These are phyloP conservation scores for Oxytropis ochrocephala DNA, from an alignment of 306 rosid species.

Conservation along the genomic window DNA sequence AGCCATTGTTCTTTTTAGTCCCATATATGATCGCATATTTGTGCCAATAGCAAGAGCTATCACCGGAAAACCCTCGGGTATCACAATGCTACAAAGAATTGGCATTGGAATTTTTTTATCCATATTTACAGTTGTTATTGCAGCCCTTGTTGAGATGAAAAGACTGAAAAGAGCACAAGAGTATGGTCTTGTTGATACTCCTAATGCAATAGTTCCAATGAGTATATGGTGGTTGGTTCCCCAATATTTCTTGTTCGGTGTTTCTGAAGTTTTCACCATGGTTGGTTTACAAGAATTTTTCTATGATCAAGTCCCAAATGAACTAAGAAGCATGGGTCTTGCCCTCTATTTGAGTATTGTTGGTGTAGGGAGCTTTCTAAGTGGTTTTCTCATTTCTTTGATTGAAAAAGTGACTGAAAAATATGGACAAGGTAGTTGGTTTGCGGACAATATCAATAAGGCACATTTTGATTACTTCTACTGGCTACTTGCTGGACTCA, in stretches of 20 bases:
- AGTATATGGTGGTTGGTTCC: conserved; percentile 77
- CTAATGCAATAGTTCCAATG: conserved; percentile 53
- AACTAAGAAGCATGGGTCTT: conserved; percentile 61
- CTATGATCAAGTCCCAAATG: conserved; percentile 65
- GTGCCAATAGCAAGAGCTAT: conserved; percentile 47
- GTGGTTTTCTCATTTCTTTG: conserved; percentile 49
- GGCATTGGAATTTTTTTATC: conserved; percentile 62
- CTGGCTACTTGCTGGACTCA: conserved; percentile 48
- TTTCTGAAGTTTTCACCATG: conserved; percentile 51
- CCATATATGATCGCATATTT: conserved; percentile 47
- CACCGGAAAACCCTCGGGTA: conserved; percentile 53
- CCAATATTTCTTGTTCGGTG: conserved; percentile 50
- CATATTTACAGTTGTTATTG: conserved; percentile 27
- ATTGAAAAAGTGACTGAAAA: conserved; percentile 29
- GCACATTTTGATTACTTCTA: conserved; percentile 77
- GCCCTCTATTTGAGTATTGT: conserved; percentile 54
- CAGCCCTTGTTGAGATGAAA: conserved; percentile 52
- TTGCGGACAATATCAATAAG: conserved; percentile 49
- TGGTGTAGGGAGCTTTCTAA: conserved; percentile 61
- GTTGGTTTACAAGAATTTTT: conserved; percentile 80
- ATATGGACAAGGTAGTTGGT: conserved; percentile 46
- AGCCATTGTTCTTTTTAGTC: conserved; percentile 28
- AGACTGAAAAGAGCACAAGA: conserved; percentile 54
- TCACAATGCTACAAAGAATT: conserved; percentile 64
- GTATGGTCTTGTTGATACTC: conserved; percentile 43